Percentiles rank a stretch among this genome's conserved stretches.
Evolutionary conservation across 495 filamentous ascomycete species (phyloP).

Genomic region (Daldinia decipiens): DNA sequence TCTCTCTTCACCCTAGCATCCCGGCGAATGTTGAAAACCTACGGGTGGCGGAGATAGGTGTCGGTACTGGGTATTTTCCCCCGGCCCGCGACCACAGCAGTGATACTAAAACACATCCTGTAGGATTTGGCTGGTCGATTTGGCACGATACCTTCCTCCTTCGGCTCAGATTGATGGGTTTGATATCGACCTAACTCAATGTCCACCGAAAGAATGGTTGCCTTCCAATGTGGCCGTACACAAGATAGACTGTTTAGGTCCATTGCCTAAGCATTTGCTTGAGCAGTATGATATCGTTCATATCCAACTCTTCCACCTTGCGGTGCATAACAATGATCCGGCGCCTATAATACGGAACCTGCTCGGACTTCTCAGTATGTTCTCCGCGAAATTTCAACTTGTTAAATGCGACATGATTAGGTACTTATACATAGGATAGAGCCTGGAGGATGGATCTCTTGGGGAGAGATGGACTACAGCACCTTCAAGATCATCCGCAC

Average conservation of each 20-base stretch:
- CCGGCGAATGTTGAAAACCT: not conserved
- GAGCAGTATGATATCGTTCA: not conserved
- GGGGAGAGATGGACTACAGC: slow-evolving; percentile 24
- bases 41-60: not conserved
- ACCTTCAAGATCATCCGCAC: slow-evolving; percentile 11
- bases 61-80: not conserved
- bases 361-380: not conserved
- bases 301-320: not conserved
- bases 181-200: not conserved
- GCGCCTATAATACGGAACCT: not conserved
- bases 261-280: not conserved
- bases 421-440: slow-evolving; percentile 6
- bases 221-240: not conserved
- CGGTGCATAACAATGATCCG: not conserved
- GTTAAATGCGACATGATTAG: not conserved
- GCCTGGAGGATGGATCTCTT: slow-evolving; percentile 27
- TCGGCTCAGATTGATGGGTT: not conserved
- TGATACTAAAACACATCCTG: not conserved
- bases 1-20: not conserved
- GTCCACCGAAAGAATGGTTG: not conserved
- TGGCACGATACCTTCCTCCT: not conserved
- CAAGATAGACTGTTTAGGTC: not conserved
- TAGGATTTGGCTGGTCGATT: not conserved
- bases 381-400: not conserved
- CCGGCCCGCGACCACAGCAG: not conserved